These are phyloP conservation scores for Ganoderma lucidum DNA, from an alignment of 1,284 basidiomycete genomes.

Conservation along the genomic window DNA sequence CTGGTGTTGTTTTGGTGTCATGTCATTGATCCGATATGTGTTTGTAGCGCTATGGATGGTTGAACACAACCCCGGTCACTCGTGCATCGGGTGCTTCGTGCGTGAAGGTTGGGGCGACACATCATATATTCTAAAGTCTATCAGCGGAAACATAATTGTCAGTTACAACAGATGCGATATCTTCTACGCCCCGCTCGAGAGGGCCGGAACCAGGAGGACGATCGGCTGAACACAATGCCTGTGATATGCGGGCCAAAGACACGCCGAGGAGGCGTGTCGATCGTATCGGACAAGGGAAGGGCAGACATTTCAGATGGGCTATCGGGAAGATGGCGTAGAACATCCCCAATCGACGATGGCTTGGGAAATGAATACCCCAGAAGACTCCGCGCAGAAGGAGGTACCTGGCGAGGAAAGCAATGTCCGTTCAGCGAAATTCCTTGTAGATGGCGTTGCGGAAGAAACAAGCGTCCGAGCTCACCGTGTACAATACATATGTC, in stretches of 20 bases:
- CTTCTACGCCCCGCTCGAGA: background rate
- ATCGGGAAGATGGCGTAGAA: constrained; percentile 9
- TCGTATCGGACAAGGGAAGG: constrained; percentile 16
- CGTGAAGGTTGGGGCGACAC: background rate
- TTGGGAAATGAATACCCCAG: constrained; percentile 19
- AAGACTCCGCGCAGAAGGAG: constrained; percentile 10
- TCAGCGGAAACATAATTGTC: constrained; percentile 3
- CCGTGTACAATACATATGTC: constrained; percentile 1
- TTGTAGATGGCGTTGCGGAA: background rate
- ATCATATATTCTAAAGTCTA: constrained; percentile 12
- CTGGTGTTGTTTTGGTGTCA: constrained; percentile 14
- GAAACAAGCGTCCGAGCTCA: constrained; percentile 14
- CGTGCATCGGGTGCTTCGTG: background rate
- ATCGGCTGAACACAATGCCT: constrained; percentile 12
- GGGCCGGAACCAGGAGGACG: constrained; percentile 1
- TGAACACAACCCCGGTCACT: background rate
- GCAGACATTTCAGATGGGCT: constrained; percentile 5
- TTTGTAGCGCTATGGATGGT: background rate
- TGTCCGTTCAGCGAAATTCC: constrained; percentile 13
- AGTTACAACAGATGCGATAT: background rate
- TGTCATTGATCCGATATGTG: background rate
- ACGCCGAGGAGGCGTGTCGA: constrained; percentile 26
- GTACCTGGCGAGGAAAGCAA: constrained; percentile 2
- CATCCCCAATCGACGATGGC: constrained; percentile 1
- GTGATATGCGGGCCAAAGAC: constrained; percentile 22